These are phyloP conservation scores for Candida ponderosae DNA, from an alignment of 805 yeast genomes.

Conservation along the genomic window DNA sequence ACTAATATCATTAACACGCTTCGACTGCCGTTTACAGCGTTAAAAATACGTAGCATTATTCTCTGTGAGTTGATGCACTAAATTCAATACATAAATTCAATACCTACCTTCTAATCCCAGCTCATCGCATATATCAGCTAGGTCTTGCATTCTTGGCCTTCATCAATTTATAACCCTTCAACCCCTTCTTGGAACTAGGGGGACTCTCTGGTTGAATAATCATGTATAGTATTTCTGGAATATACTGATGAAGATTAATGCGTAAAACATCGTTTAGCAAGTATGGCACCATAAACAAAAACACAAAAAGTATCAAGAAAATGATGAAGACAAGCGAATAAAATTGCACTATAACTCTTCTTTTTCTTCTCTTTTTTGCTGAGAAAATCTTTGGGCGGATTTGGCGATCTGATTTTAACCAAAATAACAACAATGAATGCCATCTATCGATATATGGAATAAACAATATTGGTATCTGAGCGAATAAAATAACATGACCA, in stretches of 20 bases:
- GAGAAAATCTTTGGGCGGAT: conserved; percentile 39
- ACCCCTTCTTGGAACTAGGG: conserved; percentile 9
- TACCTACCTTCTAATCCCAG: too few relatives aligned
- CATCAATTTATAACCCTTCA: conserved; percentile 11
- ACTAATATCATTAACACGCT: too few relatives aligned
- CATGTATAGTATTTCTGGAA: conserved; percentile 28
- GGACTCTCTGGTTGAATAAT: conserved; percentile 36
- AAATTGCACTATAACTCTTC: conserved; percentile 25
- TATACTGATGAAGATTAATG: conserved; percentile 29
- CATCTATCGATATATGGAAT: conserved; percentile 50
- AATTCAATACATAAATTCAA: too few relatives aligned
- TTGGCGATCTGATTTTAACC: conserved; percentile 48
- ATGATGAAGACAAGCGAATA: conserved; percentile 29
- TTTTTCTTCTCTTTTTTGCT: conserved; percentile 32
- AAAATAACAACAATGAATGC: conserved; percentile 52
- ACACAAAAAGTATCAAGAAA: conserved; percentile 20
- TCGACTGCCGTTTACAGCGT: too few relatives aligned
- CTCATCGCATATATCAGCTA: too few relatives aligned
- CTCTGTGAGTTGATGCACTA: too few relatives aligned
- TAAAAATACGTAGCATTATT: too few relatives aligned
- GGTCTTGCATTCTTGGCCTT: not conserved
- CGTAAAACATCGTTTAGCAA: conserved; percentile 25
- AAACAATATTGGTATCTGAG: conserved; percentile 45
- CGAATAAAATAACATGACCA: conserved; percentile 43
- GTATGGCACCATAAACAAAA: conserved; percentile 32